Percentiles rank a stretch among this genome's conserved stretches.
Conservation (phyloP, 2,329 filamentous ascomycete genomes). For the Uncinocarpus reesii region DNA sequence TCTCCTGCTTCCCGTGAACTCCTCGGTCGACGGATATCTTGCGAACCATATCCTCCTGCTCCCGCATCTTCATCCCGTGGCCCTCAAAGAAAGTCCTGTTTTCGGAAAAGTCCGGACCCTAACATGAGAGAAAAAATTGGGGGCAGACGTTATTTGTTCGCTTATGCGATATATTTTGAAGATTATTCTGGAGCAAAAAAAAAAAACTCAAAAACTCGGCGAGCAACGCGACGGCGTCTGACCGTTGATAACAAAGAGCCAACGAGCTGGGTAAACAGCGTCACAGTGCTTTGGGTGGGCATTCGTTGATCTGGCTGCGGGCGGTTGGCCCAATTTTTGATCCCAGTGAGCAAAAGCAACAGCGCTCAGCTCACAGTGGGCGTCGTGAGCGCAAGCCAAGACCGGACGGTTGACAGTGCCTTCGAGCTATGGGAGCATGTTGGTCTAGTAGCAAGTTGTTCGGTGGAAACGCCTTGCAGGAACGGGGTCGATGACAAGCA, state of each 20-base stretch:
- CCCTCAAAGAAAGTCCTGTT: neutral
- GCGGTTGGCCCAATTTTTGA: no score
- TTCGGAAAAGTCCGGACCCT: slow-evolving; percentile 3
- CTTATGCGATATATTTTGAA: neutral
- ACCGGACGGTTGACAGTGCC: no score
- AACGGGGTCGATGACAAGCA: no score
- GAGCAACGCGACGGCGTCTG: neutral
- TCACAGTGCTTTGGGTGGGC: neutral
- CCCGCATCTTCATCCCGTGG: neutral
- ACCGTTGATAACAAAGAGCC: slow-evolving; percentile 5
- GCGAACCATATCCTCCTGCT: no score
- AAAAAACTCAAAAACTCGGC: neutral
- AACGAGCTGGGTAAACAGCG: neutral
- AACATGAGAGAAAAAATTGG: slow-evolving; percentile 4
- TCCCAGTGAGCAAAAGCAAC: no score
- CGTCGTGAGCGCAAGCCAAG: no score
- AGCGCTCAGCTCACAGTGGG: no score
- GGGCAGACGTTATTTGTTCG: neutral
- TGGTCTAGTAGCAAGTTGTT: neutral
- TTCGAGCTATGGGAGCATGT: no score
- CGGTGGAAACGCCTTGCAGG: neutral
- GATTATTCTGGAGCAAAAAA: no score
- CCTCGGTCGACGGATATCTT: no score
- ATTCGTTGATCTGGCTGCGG: neutral
- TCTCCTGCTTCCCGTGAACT: neutral